Percentiles rank a stretch among this genome's conserved stretches.
Conservation (phyloP, 2,329 filamentous ascomycete genomes). For the Helotiales sp. region DNA sequence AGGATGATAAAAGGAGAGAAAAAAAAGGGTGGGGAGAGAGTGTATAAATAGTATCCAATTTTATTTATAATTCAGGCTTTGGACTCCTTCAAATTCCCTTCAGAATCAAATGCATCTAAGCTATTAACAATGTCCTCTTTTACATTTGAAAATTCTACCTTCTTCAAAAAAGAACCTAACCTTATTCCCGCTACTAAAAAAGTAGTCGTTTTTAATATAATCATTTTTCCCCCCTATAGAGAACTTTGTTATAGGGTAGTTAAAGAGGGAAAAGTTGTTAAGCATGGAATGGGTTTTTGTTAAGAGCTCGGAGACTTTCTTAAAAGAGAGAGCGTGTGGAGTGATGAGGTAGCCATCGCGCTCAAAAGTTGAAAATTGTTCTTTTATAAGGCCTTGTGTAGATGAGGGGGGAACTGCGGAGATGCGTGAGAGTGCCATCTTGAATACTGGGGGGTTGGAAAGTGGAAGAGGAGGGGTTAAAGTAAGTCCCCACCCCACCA, state of each 20-base stretch:
- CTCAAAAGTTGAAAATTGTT: constrained; percentile 75
- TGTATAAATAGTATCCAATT: constrained; percentile 80
- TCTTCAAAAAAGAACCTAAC: constrained; percentile 97
- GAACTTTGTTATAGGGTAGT: constrained; percentile 94
- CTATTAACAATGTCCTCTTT: neutral
- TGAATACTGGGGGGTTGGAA: too few species aligned
- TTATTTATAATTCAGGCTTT: constrained; percentile 89
- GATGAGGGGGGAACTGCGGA: constrained; percentile 25
- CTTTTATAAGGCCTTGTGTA: constrained; percentile 59
- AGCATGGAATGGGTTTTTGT: constrained; percentile 77
- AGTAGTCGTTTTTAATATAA: constrained; percentile 95
- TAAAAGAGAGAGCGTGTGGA: constrained; percentile 71
- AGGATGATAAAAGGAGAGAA: constrained; percentile 54
- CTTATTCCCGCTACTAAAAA: constrained; percentile 87
- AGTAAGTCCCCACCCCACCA: too few species aligned
- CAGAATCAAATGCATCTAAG: constrained; percentile 73
- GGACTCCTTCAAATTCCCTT: constrained; percentile 72
- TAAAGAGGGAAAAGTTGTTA: constrained; percentile 73
- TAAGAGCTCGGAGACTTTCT: constrained; percentile 73
- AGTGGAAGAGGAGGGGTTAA: too few species aligned
- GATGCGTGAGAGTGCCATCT: constrained; percentile 35
- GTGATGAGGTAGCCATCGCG: constrained; percentile 90
- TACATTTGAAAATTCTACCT: constrained; percentile 44
- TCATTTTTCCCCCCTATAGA: constrained; percentile 75
- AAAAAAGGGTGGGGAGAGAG: constrained; percentile 69